Evolutionary conservation across 257 asterid species (phyloP), one percentile per base, ranked within the genome.

Genomic region (Capsicum pubescens): DNA sequence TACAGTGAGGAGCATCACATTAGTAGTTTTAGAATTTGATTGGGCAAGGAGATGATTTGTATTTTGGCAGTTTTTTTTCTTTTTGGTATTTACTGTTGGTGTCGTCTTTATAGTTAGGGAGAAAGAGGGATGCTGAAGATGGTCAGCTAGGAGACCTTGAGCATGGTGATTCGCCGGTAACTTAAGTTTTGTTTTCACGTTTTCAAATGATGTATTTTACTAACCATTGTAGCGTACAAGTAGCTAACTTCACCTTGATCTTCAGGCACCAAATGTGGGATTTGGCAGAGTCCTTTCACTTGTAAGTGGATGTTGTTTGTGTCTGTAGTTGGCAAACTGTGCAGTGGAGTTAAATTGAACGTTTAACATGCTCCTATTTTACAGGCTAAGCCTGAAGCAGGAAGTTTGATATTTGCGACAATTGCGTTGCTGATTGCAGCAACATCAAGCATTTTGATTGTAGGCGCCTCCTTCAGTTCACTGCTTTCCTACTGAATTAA

Each of bases 331-430:
- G 19, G 56, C 57, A 6, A 78, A 35, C 58, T 42, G 36, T 39
- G 68, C 44, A 50, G 79, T 14, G 6, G 64, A 50, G 57, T 85
- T 42, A 13, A 35, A 35, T 69, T 15, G 36, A 79, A 86, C 50
- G 54, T 12, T 84, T 88, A 67, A 85, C 76, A 57, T 85, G 79
- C 78, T 16, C 70, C 85, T 86, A 36, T 50, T 84, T 81, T 50
- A 80, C 92, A 94, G 98, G 98, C 98, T 42, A 94, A 89, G 87
- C 94, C 98, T 60, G 98, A 94, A 88, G 93, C 95, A 21, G 90
- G 89, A 57, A 82, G 81, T 85, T 89, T 94, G 90, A 57, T 92
- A 83, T 54, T 94, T 87, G 97, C 90, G 80, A 94, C 98, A 9
- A 46, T 90, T 82, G 97, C 97, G 69, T 87, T 94, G 86, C 85